Conservation (phyloP, 352 stramenopile species). For the Phytophthora colocasiae region DNA sequence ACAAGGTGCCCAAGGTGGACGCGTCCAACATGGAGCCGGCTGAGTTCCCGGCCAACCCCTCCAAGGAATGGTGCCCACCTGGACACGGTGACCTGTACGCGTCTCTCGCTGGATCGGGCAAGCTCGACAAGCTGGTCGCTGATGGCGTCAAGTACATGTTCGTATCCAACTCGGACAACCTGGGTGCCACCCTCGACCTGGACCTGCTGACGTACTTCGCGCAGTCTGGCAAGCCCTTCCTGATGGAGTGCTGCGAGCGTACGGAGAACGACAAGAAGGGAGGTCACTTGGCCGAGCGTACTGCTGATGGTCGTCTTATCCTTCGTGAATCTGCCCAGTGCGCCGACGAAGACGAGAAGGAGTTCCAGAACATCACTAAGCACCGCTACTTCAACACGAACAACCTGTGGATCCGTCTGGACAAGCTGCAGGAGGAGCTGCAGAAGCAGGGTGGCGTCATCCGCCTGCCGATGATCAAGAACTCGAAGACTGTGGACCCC, state of each 20-base stretch:
- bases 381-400: conserved; percentile 93
- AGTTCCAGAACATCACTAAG: conserved; percentile 91
- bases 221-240: conserved; percentile 88
- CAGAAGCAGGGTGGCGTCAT: conserved; percentile 84
- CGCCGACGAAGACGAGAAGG: conserved; percentile 78
- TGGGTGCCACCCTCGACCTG: conserved; percentile 83
- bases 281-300: conserved; percentile 94
- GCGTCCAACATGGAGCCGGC: conserved; percentile 83
- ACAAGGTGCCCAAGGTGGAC: conserved; percentile 98
- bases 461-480: conserved; percentile 89
- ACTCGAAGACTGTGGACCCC: conserved; percentile 88
- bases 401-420: conserved; percentile 90
- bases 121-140: conserved; percentile 86
- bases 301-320: conserved; percentile 94
- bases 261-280: conserved; percentile 99
- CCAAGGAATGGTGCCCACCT: conserved; percentile 89
- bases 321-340: conserved; percentile 93
- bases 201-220: conserved; percentile 91
- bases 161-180: conserved; percentile 91
- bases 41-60: conserved; percentile 60
- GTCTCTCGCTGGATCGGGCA: conserved; percentile 84
- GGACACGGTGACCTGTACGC: conserved; percentile 89
- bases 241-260: conserved; percentile 97
- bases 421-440: conserved; percentile 87
- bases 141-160: conserved; percentile 93